Evolutionary conservation across 345 rosid genomes (phyloP).

Genomic region (Pistacia atlantica): DNA sequence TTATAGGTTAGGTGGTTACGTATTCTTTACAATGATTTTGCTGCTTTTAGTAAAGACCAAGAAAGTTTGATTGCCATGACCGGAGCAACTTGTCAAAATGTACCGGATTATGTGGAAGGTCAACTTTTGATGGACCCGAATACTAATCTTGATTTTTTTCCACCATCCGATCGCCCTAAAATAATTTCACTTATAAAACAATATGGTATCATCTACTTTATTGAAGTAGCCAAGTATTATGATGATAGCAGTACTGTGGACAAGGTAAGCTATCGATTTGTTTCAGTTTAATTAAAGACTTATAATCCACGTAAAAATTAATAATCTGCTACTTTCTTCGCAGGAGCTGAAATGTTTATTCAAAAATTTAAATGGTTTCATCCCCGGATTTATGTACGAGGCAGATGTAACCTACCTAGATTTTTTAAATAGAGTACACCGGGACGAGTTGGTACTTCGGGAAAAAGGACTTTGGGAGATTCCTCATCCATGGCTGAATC

Average conservation of each 20-base stretch:
- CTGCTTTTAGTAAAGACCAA: conserved; percentile 48
- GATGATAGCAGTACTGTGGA: conserved; percentile 22
- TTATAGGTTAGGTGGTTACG: conserved; percentile 51
- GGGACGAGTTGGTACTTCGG: conserved; percentile 31
- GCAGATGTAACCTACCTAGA: conserved; percentile 34
- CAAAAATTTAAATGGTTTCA: conserved; percentile 6
- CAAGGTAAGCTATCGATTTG: not conserved
- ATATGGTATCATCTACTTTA: conserved; percentile 45
- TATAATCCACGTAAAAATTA: not conserved
- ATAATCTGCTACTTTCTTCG: not conserved
- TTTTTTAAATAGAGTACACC: conserved; percentile 40
- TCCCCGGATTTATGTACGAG: conserved; percentile 20
- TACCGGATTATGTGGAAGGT: conserved; percentile 55
- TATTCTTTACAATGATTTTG: conserved; percentile 52
- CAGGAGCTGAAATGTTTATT: conserved; percentile 7
- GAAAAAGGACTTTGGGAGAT: conserved; percentile 39
- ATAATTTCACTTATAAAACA: conserved; percentile 39
- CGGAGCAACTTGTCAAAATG: conserved; percentile 28
- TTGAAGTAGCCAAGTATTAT: conserved; percentile 49
- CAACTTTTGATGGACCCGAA: conserved; percentile 41
- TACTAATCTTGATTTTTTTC: conserved; percentile 38
- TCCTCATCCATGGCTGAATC: conserved; percentile 55
- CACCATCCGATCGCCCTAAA: conserved; percentile 25
- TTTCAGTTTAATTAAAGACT: not conserved
- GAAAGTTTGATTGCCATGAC: conserved; percentile 47